Evolutionary conservation across 441 rosid genomes (phyloP), one percentile per base, ranked within the genome.

Genomic region (Raphanus hybrid): DNA sequence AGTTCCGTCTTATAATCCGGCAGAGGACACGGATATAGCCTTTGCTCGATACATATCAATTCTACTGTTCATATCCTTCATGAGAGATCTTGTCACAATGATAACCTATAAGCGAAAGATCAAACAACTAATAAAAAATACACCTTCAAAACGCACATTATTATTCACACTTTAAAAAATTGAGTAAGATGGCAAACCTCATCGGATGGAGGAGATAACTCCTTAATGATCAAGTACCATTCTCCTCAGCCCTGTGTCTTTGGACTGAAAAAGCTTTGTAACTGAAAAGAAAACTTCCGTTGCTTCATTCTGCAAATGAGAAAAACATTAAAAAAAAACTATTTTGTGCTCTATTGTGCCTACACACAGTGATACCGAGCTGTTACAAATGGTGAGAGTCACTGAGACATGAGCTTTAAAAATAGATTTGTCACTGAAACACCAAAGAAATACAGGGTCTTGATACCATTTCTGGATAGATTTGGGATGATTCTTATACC

Each of bases 171-270:
- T 43, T 20, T 0, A 20, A 1, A 3, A 48, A 70, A 32, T 39
- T 15, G 64, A 75, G 63, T 6, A 55, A 15, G 54, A 77, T 59
- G 75, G 70, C 61, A 60, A 78, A 94, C 99, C 99, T 96, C 99
- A 85, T 96, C 99, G 1, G 99, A 83, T 64, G 97, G 93, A 63
- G 99, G 99, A 74, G 98, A 96, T 70, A 96, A 82, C 84, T 96
- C 98, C 91, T 96, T 96, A 72, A 93, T 96, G 79, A 96, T 92
- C 88, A 96, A 83, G 84, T 93, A 96, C 98, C 99, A 93, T 96
- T 85, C 97, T 90, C 91, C 99, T 93, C 83, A 96, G 80, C 43
- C 95, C 97, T 29, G 91, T 68, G 85, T 96, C 99, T 78, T 84
- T 91, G 0, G 98, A 96, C 69, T 96, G 99, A 76, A 96, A 96